These are phyloP conservation scores for Vitis hybrid DNA, from an alignment of 177 flowering plant genomes.

Conservation along the genomic window DNA sequence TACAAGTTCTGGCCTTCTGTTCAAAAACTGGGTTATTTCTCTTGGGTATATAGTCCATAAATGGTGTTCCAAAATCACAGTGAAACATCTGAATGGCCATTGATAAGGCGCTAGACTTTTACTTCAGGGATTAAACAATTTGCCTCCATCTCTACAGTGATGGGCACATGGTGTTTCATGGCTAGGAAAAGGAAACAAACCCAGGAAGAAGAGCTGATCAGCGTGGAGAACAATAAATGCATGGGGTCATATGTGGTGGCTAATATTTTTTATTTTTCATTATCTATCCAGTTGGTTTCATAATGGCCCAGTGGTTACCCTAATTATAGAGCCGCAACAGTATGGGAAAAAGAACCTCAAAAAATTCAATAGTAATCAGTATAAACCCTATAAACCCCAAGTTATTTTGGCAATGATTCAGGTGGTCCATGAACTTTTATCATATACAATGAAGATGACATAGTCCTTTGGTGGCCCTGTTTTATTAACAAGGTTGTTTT, in stretches of 20 bases:
- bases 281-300: no score
- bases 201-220: not conserved
- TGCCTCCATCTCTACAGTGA: not conserved
- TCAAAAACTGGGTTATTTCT: no score
- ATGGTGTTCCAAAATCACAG: no score
- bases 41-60: no score
- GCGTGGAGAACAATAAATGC: not conserved
- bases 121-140: not conserved
- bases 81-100: not conserved
- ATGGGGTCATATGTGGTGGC: not conserved
- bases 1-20: not conserved
- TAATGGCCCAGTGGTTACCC: no score
- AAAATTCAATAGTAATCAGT: not conserved
- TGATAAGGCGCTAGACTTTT: not conserved
- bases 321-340: no score
- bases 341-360: no score
- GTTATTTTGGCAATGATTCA: not conserved
- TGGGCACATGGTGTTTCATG: not conserved
- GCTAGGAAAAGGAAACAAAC: not conserved
- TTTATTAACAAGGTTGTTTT: not conserved
- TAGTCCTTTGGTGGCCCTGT: not conserved
- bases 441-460: not conserved
- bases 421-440: not conserved
- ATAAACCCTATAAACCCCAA: not conserved
- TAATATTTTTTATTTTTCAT: not conserved